These are phyloP conservation scores for Fusarium sp. DNA, from an alignment of 2,329 filamentous ascomycete genomes.

Conservation along the genomic window DNA sequence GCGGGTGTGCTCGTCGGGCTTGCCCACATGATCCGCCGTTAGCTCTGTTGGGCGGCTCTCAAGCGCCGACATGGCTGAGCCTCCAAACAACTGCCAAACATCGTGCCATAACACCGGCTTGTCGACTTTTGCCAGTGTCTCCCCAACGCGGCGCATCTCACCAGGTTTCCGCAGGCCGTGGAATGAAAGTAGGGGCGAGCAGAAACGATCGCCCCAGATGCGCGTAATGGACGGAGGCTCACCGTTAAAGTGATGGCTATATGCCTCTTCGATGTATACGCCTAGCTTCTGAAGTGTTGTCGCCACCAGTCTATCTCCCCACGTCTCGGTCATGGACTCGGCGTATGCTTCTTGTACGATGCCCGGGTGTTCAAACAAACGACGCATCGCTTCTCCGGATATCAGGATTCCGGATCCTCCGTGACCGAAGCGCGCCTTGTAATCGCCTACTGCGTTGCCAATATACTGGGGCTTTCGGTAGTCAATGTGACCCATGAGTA, in stretches of 20 bases:
- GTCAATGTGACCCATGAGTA: conserved; percentile 64
- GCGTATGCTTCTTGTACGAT: conserved; percentile 59
- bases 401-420: conserved; percentile 67
- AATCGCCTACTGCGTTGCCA: conserved; percentile 69
- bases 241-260: conserved; percentile 68
- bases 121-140: conserved; percentile 54
- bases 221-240: conserved; percentile 63
- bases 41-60: conserved; percentile 52
- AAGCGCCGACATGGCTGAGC: conserved; percentile 55
- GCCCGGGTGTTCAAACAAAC: conserved; percentile 58
- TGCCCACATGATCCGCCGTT: conserved; percentile 65
- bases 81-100: conserved; percentile 63
- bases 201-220: conserved; percentile 64
- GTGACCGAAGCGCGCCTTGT: conserved; percentile 67
- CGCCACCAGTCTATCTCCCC: conserved; percentile 67
- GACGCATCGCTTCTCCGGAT: conserved; percentile 63
- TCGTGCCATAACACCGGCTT: conserved; percentile 63
- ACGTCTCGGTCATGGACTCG: conserved; percentile 64
- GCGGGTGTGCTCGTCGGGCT: conserved; percentile 58
- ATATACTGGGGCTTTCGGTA: conserved; percentile 62
- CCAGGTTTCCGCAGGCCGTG: conserved; percentile 61
- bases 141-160: conserved; percentile 61
- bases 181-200: conserved; percentile 66
- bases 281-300: conserved; percentile 65
- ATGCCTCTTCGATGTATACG: conserved; percentile 67